Evolutionary conservation across 345 rosid genomes (phyloP).

Genomic region (Citrus australasica): DNA sequence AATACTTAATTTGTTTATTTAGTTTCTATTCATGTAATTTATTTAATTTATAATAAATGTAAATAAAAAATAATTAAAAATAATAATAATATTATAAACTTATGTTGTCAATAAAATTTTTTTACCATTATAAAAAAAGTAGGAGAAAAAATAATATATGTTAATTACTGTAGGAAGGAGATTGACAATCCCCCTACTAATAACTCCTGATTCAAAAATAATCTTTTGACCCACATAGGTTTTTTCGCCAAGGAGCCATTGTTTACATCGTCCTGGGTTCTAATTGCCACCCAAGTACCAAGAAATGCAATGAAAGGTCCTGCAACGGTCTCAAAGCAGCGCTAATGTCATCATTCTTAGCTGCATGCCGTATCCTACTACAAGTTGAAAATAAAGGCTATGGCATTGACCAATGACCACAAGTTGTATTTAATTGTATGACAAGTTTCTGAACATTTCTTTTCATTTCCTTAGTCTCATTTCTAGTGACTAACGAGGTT

Average conservation of each 20-base stretch:
- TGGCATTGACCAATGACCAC: background rate
- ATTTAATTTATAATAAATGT: too few species aligned
- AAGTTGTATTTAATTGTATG: background rate
- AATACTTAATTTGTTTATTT: too few species aligned
- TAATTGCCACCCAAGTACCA: background rate
- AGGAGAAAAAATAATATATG: rapidly evolving
- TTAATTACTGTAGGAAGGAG: rapidly evolving
- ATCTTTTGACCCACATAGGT: constrained; percentile 9
- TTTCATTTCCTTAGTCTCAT: background rate
- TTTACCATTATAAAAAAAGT: too few species aligned
- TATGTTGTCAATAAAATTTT: too few species aligned
- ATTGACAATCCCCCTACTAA: background rate
- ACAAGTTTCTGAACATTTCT: background rate
- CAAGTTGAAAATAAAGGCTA: background rate
- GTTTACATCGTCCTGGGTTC: constrained; percentile 13
- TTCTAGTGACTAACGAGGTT: constrained; percentile 17
- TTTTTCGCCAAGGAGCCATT: constrained; percentile 19
- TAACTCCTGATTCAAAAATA: background rate
- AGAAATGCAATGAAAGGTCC: background rate
- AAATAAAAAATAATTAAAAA: too few species aligned
- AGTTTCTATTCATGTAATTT: too few species aligned
- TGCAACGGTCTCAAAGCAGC: background rate
- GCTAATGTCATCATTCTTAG: background rate
- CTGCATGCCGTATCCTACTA: constrained; percentile 14
- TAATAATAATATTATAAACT: too few species aligned